Base-by-base conservation (phyloP, 306 rosid species). In the Adenanthera pavonina region DNA sequence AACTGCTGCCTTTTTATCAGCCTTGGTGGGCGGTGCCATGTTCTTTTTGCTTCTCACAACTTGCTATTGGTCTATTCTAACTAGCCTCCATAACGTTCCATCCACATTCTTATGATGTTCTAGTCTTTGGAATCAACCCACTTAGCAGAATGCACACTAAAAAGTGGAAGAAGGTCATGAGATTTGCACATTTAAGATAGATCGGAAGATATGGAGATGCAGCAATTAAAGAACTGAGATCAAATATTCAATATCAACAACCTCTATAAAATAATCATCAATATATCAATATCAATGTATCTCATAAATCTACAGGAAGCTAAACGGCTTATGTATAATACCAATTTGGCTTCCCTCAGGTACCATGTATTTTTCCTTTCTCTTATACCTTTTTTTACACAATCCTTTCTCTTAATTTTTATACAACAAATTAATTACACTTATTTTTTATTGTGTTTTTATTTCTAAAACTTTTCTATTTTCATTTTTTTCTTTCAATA, bases 11-110 rank as follows among this genome's bases (percentile, higher is more conserved):
- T 89, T 91, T 85, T 86, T 86, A 44, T 92, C 95, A 80, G 95
- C 94, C 88, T 83, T 92, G 84, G 90, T 87, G 64, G 89, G 3
- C 0, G 91, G 89, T 80, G 91, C 91, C 92, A 89, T 88, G 84
- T 70, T 69, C 43, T 38, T 49, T 74, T 69, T 62, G 73, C 65
- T 78, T 66, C 79, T 59, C 41, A 74, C 49, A 70, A 78, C 73
- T 75, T 34, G 76, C 52, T 59, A 60, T 56, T 8, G 34, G 53
- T 43, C 11, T 48, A 69, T 69, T 72, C 84, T 84, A 84, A 51
- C 87, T 78, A 84, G 57, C 54, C 54, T 69, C 84, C 87, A 84
- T 84, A 59, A 36, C 77, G 74, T 71, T 74, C 61, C 54, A 75
- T 74, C 78, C 75, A 69, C 81, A 38, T 60, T 60, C 69, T 38